Evolutionary conservation across 1,284 basidiomycete genomes (phyloP), one percentile per base, ranked within the genome.

Genomic region (Pterulicium gracile): DNA sequence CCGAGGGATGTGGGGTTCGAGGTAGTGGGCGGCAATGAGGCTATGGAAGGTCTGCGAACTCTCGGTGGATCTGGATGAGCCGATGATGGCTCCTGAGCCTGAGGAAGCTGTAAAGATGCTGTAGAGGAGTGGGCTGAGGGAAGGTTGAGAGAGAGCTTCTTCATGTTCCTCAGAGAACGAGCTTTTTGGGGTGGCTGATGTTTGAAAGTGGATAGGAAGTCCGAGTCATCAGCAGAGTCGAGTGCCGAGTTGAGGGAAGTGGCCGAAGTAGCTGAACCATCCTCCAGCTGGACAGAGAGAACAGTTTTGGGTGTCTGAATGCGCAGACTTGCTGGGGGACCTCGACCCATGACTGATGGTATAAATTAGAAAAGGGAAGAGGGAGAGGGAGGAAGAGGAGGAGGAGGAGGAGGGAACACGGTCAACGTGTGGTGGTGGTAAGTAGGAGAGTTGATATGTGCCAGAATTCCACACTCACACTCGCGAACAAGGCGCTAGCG

Each of bases 71-170:
- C 58, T 27, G 58, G 54, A 2, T 52, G 58, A 19, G 53, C 54
- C 45, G 54, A 55, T 45, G 54, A 56, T 50, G 55, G 52, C 47
- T 51, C 61, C 32, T 54, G 58, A 40, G 58, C 58, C 15, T 58
- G 50, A 46, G 64, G 60, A 43, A 68, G 56, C 47, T 65, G 58
- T 52, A 75, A 63, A 46, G 77, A 72, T 54, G 63, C 67, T 35
- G 69, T 60, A 24, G 81, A 81, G 27, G 77, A 76, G 51, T 75
- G 69, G 35, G 75, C 71, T 10, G 78, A 77, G 17, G 79, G 72
- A 24, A 85, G 72, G 47, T 73, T 73, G 41, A 87, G 73, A 22
- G 81, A 85, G 4, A 88, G 67, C 54, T 78, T 78, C 71, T 86
- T 88, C 72, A 82, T 78, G 60, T 88, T 87, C 57, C 79, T 71